Evolutionary conservation across 495 filamentous ascomycete species (phyloP).

Genomic region (Penicillium robsamsonii): DNA sequence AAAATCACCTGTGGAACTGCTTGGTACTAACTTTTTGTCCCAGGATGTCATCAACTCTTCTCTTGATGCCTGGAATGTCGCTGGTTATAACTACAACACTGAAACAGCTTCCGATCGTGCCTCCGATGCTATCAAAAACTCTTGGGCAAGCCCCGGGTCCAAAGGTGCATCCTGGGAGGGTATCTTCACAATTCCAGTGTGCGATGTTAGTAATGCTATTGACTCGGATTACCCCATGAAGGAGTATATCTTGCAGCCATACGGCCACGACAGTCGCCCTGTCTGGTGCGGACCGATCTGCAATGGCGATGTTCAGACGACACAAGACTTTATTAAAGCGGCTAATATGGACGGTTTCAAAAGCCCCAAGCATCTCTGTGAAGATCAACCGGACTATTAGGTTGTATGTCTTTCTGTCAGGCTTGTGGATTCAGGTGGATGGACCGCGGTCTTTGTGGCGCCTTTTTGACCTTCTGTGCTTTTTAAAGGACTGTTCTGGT

Average conservation of each 20-base stretch:
- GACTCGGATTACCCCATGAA: conserved; percentile 12
- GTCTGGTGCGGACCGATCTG: conserved; percentile 30
- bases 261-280: conserved; percentile 26
- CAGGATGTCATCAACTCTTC: conserved; percentile 30
- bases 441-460: no score
- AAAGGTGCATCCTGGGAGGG: conserved; percentile 30
- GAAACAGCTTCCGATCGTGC: conserved; percentile 15
- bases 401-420: no score
- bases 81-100: conserved; percentile 22
- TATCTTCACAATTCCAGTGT: conserved; percentile 30
- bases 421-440: no score
- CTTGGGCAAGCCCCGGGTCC: conserved; percentile 21
- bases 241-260: conserved; percentile 27
- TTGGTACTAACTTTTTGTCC: neutral
- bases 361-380: conserved; percentile 24
- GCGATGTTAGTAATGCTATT: conserved; percentile 24
- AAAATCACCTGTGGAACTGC: no score
- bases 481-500: no score
- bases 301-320: conserved; percentile 17
- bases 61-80: conserved; percentile 25
- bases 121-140: conserved; percentile 16
- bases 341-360: conserved; percentile 23
- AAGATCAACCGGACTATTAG: no score
- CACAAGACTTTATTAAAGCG: conserved; percentile 22
- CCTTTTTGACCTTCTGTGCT: no score